A percentile compares a stretch with the other conserved stretches of the same genome.
These are phyloP conservation scores for Aspergillus neotritici DNA, from an alignment of 2,329 filamentous ascomycete species.

Conservation along the genomic window DNA sequence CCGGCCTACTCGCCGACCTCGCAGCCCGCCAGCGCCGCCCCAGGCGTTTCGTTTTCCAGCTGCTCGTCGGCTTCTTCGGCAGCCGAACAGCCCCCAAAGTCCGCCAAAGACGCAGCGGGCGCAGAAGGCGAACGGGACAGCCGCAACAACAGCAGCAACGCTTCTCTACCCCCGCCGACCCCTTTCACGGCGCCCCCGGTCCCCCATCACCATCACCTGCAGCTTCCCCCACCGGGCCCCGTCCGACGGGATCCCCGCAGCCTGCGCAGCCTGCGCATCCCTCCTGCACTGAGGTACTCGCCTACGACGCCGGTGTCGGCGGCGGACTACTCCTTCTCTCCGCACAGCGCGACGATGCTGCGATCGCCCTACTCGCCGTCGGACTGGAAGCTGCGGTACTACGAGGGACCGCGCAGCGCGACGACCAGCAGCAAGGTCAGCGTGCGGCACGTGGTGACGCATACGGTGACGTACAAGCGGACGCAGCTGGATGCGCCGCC, in stretches of 20 bases:
- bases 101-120: too few species aligned
- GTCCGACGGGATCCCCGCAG: conserved; percentile 52
- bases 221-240: conserved; percentile 4
- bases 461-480: conserved; percentile 81
- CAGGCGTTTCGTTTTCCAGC: conserved; percentile 46
- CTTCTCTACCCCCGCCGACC: conserved; percentile 55
- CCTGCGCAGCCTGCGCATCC: conserved; percentile 64
- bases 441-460: conserved; percentile 86
- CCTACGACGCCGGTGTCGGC: conserved; percentile 54
- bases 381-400: conserved; percentile 67
- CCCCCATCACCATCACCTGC: too few species aligned
- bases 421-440: conserved; percentile 54
- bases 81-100: too few species aligned
- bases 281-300: conserved; percentile 66
- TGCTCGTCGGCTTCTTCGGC: conserved; percentile 49
- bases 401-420: conserved; percentile 56
- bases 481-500: conserved; percentile 76
- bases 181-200: conserved; percentile 54
- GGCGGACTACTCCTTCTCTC: conserved; percentile 24
- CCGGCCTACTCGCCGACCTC: conserved; percentile 31
- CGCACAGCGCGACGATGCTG: conserved; percentile 55
- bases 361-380: conserved; percentile 77
- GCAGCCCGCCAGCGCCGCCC: conserved; percentile 37
- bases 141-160: conserved; percentile 30
- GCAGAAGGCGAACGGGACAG: too few species aligned